Base-by-base conservation (phyloP, 1,139 yeast species). In the Williopsis jadinii region DNA sequence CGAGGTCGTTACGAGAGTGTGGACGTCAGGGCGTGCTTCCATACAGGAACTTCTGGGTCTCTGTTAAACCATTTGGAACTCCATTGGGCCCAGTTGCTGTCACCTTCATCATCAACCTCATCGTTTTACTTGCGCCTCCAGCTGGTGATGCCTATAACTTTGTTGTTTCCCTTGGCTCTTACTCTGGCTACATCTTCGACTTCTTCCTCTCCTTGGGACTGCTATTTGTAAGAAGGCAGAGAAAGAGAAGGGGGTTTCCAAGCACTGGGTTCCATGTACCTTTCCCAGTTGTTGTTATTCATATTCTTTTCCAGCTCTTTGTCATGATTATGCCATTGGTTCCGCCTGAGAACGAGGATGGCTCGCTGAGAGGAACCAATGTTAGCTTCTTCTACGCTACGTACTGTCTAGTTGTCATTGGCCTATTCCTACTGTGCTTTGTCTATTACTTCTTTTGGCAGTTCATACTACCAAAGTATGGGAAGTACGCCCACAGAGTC, bases 21-120 rank as follows among this genome's bases (percentile, higher is more conserved):
- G 74, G 73, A 8, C 60, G 74, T 55, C 73, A 70, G 52, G 73
- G 73, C 39, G 71, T 70, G 13, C 58, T 70, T 36, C 74, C 75
- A 13, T 70, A 55, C 45, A 62, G 68, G 8, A 48, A 44, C 10
- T 54, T 61, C 36, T 70, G 73, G 73, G 64, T 71, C 6, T 57
- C 65, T 28, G 63, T 64, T 9, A 67, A 64, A 44, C 74, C 73
- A 3, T 65, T 60, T 37, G 69, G 70, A 2, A 68, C 74, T 8
- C 74, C 75, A 5, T 33, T 67, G 3, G 63, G 68, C 28, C 67
- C 72, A 10, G 57, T 68, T 5, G 45, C 66, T 19, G 53, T 63
- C 36, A 67, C 68, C 1, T 68, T 63, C 56, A 12, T 67, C 14
- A 62, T 70, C 32, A 68, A 68, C 45, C 43, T 66, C 24, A 60